Evolutionary conservation across 2,329 filamentous ascomycete genomes (phyloP).

Genomic region (Calonectria naviculata): DNA sequence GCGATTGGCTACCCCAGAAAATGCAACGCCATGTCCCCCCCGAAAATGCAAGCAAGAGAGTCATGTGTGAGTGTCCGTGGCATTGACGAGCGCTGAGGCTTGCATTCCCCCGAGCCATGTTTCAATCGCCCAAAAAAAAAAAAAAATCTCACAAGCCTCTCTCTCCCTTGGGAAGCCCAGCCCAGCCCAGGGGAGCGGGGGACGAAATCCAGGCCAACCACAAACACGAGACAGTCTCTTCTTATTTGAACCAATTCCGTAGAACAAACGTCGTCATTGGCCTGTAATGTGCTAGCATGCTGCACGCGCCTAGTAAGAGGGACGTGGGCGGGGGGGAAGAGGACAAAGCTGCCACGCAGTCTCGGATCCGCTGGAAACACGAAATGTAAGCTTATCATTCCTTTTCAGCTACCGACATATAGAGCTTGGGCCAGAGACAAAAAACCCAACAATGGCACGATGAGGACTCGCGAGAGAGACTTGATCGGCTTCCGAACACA

Average conservation of each 20-base stretch:
- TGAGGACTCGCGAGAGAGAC: not conserved
- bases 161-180: not conserved
- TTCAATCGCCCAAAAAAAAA: not conserved
- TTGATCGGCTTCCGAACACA: not conserved
- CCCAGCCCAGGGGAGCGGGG: not conserved
- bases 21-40: not conserved
- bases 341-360: not conserved
- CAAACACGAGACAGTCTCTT: not conserved
- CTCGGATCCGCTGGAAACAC: not conserved
- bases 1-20: constrained; percentile 31
- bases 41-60: not conserved
- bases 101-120: not conserved
- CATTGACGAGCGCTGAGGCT: not conserved
- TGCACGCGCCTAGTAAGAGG: not conserved
- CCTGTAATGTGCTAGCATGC: not conserved
- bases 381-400: constrained; percentile 7
- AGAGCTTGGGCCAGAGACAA: not conserved
- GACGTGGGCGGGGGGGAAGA: not conserved
- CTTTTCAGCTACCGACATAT: not conserved
- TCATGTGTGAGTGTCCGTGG: constrained; percentile 22
- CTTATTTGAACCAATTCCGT: not conserved
- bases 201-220: not conserved
- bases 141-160: too few species aligned
- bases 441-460: not conserved
- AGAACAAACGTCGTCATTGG: not conserved